These are phyloP conservation scores for Suillus tomentosus DNA, from an alignment of 768 basidiomycete species.

Conservation along the genomic window DNA sequence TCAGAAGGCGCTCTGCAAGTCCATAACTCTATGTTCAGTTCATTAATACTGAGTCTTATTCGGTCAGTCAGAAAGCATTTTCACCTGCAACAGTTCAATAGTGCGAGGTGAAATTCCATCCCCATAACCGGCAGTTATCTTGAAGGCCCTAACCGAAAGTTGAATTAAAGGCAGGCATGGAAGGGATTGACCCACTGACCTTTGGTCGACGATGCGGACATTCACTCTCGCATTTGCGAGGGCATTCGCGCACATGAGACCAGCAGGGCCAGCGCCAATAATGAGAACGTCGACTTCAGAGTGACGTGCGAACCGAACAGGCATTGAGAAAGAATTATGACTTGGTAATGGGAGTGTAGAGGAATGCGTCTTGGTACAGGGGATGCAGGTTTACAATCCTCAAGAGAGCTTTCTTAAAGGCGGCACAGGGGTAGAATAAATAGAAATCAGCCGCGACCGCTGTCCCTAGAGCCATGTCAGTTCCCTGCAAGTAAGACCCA, in stretches of 20 bases:
- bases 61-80: not conserved
- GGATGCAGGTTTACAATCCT: not conserved
- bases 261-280: slow-evolving; percentile 46
- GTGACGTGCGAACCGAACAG: slow-evolving; percentile 7
- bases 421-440: not conserved
- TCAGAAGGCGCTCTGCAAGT: slow-evolving; percentile 59
- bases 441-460: not conserved
- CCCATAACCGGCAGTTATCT: slow-evolving; percentile 26
- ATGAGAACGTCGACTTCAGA: slow-evolving; percentile 43
- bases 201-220: slow-evolving; percentile 43
- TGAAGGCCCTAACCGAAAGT: slow-evolving; percentile 16
- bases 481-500: too few relatives aligned
- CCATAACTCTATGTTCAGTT: slow-evolving; percentile 64
- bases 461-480: not conserved
- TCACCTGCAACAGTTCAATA: slow-evolving; percentile 48
- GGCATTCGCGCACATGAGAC: slow-evolving; percentile 45
- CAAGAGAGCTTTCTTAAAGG: not conserved
- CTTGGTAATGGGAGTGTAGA: not conserved
- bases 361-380: slow-evolving; percentile 7
- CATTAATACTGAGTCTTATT: not conserved
- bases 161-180: not conserved
- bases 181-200: slow-evolving; percentile 23
- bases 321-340: not conserved
- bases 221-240: slow-evolving; percentile 40
- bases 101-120: slow-evolving; percentile 31